Percentiles rank a stretch among this genome's conserved stretches.
These are phyloP conservation scores for Dactylellina sp. DNA, from an alignment of 2,329 filamentous ascomycete genomes.

Conservation along the genomic window DNA sequence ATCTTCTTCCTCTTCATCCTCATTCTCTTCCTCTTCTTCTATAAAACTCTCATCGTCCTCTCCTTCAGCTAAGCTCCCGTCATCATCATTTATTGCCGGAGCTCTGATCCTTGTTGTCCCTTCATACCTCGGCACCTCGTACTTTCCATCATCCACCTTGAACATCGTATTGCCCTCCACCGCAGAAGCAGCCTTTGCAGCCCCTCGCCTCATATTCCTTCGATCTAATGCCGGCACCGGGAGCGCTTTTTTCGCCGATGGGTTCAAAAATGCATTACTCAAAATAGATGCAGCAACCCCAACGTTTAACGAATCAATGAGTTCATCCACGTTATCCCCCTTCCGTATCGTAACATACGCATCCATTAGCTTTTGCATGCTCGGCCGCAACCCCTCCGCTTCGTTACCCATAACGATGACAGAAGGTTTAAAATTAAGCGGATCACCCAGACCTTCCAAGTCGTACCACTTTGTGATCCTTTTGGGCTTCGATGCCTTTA, in stretches of 20 bases:
- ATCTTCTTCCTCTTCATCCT: conserved; percentile 11
- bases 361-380: conserved; percentile 75
- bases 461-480: conserved; percentile 64
- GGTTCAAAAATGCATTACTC: conserved; percentile 74
- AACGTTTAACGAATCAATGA: conserved; percentile 91
- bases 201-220: conserved; percentile 1
- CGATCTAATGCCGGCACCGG: conserved; percentile 19
- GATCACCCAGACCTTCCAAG: conserved; percentile 68
- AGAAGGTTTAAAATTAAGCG: conserved; percentile 73
- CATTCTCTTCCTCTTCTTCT: conserved; percentile 14
- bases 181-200: neutral
- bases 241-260: conserved; percentile 18
- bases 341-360: conserved; percentile 73
- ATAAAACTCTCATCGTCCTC: neutral
- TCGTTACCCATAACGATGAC: conserved; percentile 87
- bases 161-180: conserved; percentile 30
- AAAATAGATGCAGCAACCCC: conserved; percentile 86
- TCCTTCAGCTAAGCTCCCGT: no score
- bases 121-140: conserved; percentile 37
- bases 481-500: conserved; percentile 58
- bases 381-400: conserved; percentile 76
- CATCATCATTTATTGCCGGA: neutral
- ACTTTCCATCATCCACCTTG: conserved; percentile 41
- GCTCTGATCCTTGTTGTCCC: conserved; percentile 12
- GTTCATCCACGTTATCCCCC: conserved; percentile 67